phyloP scores from a whole-genome alignment of 169 alveolate species.

The Amoebophrya sp. region DNA sequence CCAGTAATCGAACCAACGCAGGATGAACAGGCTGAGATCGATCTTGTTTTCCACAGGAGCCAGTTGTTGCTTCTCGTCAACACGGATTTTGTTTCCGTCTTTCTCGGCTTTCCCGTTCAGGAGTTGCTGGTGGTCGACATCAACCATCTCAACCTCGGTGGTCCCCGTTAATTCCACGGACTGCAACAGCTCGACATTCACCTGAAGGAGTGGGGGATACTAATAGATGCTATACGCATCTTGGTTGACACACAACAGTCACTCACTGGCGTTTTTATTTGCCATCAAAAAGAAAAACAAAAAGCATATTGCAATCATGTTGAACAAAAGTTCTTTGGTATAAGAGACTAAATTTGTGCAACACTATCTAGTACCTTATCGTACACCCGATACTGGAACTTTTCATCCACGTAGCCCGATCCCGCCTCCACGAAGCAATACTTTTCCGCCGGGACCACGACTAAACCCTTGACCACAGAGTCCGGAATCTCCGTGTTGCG shows the following conservation, averaged over 20 bases:
- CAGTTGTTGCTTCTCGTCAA: not conserved
- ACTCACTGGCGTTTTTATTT: no score
- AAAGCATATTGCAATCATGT: no score
- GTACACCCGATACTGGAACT: not conserved
- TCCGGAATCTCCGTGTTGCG: not conserved
- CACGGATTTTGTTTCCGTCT: not conserved
- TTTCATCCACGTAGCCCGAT: not conserved
- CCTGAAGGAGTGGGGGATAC: no score
- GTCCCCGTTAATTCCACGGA: no score
- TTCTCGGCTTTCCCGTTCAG: not conserved
- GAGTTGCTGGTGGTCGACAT: no score
- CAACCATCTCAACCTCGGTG: no score
- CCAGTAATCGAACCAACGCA: not conserved
- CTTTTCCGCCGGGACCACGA: not conserved
- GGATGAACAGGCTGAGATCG: not conserved
- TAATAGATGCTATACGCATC: no score
- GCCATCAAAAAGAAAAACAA: no score
- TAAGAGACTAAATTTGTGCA: no score
- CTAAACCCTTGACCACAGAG: not conserved
- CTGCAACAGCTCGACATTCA: no score
- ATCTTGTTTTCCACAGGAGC: not conserved
- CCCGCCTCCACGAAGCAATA: not conserved
- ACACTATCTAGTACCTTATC: not conserved
- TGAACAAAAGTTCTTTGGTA: no score
- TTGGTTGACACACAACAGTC: no score